A percentile compares a stretch with the other conserved stretches of the same genome.
Conservation (phyloP, 129 eudicot species). For the Daucus carota region DH1_v3.0 NC_030381.2:18543501-18544000, state of each 20-base stretch:
- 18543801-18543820: slow-evolving; percentile 34
- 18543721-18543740: slow-evolving; percentile 32
- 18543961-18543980: slow-evolving; percentile 12
- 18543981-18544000: background rate
- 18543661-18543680: background rate
- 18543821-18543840: slow-evolving; percentile 43
- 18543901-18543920: slow-evolving; percentile 56
- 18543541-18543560: background rate
- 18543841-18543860: slow-evolving; percentile 38
- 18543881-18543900: slow-evolving; percentile 45
- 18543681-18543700: background rate
- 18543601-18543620: background rate
- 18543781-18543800: slow-evolving; percentile 22
- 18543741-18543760: slow-evolving; percentile 21
- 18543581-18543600: background rate
- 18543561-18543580: background rate
- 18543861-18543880: slow-evolving; percentile 41
- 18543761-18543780: slow-evolving; percentile 22
- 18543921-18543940: slow-evolving; percentile 67
- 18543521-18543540: background rate
- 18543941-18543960: slow-evolving; percentile 72
- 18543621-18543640: background rate
- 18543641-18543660: background rate
- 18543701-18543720: background rate
- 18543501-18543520: background rate